Conservation (phyloP, 371 early-diverging fungal genomes). For the Saksenaea vasiformis region DNA sequence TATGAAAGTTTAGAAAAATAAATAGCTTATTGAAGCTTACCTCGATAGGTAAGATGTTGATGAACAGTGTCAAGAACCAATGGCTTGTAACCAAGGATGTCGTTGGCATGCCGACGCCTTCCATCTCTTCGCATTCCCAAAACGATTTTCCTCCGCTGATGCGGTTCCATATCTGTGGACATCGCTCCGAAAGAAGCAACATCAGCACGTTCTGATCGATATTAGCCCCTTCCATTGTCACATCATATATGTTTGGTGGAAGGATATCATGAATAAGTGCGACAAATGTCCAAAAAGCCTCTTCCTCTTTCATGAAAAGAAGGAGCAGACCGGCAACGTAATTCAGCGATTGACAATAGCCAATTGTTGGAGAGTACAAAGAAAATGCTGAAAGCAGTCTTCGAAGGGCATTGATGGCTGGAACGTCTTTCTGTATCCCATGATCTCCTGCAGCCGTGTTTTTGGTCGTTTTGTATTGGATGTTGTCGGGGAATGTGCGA, state of each 20-base stretch:
- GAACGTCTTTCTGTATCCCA: slow-evolving; percentile 38
- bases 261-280: slow-evolving; percentile 71
- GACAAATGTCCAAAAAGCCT: slow-evolving; percentile 83
- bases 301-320: slow-evolving; percentile 75
- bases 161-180: slow-evolving; percentile 57
- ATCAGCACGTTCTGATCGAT: slow-evolving; percentile 81
- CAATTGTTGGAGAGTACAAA: slow-evolving; percentile 67
- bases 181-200: slow-evolving; percentile 58
- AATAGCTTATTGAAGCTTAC: slow-evolving; percentile 31
- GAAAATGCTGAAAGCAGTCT: slow-evolving; percentile 75
- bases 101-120: slow-evolving; percentile 63
- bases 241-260: slow-evolving; percentile 78
- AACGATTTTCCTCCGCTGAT: slow-evolving; percentile 52
- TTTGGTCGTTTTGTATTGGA: slow-evolving; percentile 56
- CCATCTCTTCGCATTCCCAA: slow-evolving; percentile 56
- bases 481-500: slow-evolving; percentile 81
- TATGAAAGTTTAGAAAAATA: slow-evolving; percentile 4
- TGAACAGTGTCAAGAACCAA: slow-evolving; percentile 80
- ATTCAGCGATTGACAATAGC: slow-evolving; percentile 88
- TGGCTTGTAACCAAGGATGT: slow-evolving; percentile 75
- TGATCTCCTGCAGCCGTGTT: slow-evolving; percentile 25
- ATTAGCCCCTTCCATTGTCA: slow-evolving; percentile 80
- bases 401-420: slow-evolving; percentile 66
- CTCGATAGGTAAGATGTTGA: slow-evolving; percentile 71
- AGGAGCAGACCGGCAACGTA: slow-evolving; percentile 83